A percentile compares a stretch with the other conserved stretches of the same genome.
These are phyloP conservation scores for Capsella bursapastoris DNA, from an alignment of 345 rosid species.

Conservation along the genomic window DNA sequence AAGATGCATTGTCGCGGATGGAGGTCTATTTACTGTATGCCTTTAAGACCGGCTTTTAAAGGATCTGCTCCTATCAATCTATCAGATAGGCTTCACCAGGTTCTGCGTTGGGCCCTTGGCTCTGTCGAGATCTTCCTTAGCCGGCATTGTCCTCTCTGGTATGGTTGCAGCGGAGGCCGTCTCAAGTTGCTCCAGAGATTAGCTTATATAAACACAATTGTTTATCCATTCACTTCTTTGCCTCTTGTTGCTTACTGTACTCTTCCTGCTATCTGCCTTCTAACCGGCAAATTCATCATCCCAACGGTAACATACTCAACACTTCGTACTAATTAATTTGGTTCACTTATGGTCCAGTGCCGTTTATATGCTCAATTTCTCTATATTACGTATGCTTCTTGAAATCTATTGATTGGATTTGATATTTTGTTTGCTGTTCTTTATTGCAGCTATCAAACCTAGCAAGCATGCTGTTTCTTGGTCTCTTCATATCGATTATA, in stretches of 20 bases:
- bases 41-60: slow-evolving; percentile 93
- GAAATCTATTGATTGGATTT: background rate
- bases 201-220: slow-evolving; percentile 89
- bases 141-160: slow-evolving; percentile 97
- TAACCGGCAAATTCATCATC: slow-evolving; percentile 95
- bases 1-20: slow-evolving; percentile 99
- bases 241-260: slow-evolving; percentile 93
- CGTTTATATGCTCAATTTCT: background rate
- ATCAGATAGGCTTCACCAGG: slow-evolving; percentile 93
- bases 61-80: slow-evolving; percentile 99
- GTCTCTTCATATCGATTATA: slow-evolving; percentile 90
- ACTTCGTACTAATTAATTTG: background rate
- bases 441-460: slow-evolving; percentile 81
- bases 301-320: slow-evolving; percentile 68
- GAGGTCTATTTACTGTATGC: slow-evolving; percentile 98
- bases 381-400: background rate
- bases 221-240: slow-evolving; percentile 96
- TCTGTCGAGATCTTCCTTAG: slow-evolving; percentile 96
- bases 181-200: slow-evolving; percentile 92
- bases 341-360: background rate
- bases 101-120: slow-evolving; percentile 98
- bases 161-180: slow-evolving; percentile 94
- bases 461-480: slow-evolving; percentile 86
- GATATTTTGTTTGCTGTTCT: background rate
- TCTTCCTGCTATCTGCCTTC: slow-evolving; percentile 94